Conservation (phyloP, 2,329 filamentous ascomycete species). For the Penicillium sp. region DNA sequence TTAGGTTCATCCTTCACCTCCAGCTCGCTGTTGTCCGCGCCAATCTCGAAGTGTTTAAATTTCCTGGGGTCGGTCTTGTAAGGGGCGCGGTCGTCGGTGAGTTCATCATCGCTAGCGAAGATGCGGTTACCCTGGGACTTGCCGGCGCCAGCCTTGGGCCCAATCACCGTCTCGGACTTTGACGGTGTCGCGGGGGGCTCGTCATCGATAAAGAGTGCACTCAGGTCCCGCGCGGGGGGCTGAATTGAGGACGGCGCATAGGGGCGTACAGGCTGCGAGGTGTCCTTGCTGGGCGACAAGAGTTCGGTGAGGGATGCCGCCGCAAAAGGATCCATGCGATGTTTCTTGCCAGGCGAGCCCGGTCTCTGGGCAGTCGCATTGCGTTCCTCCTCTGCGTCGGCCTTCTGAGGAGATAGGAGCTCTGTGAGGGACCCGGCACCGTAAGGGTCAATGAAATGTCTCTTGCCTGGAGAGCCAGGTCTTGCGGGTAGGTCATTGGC, state of each 20-base stretch:
- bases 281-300: constrained; percentile 58
- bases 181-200: constrained; percentile 28
- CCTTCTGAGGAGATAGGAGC: constrained; percentile 60
- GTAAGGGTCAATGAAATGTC: constrained; percentile 44
- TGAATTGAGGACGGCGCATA: constrained; percentile 60
- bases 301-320: constrained; percentile 66
- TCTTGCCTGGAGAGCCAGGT: constrained; percentile 40
- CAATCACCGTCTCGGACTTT: constrained; percentile 31
- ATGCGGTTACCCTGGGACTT: constrained; percentile 58
- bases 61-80: constrained; percentile 70
- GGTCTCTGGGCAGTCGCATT: constrained; percentile 11
- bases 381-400: constrained; percentile 23
- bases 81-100: constrained; percentile 22
- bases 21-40: constrained; percentile 29
- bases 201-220: constrained; percentile 64
- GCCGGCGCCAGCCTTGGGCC: constrained; percentile 47
- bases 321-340: constrained; percentile 44
- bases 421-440: constrained; percentile 63
- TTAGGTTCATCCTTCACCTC: constrained; percentile 29
- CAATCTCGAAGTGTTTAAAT: constrained; percentile 63
- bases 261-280: constrained; percentile 1
- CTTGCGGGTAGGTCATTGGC: constrained; percentile 14
- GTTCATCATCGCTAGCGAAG: constrained; percentile 59
- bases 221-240: constrained; percentile 63
- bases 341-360: constrained; percentile 33